phyloP scores from a whole-genome alignment of 2,329 filamentous ascomycete species.

The Furcasterigmium furcatum region DNA sequence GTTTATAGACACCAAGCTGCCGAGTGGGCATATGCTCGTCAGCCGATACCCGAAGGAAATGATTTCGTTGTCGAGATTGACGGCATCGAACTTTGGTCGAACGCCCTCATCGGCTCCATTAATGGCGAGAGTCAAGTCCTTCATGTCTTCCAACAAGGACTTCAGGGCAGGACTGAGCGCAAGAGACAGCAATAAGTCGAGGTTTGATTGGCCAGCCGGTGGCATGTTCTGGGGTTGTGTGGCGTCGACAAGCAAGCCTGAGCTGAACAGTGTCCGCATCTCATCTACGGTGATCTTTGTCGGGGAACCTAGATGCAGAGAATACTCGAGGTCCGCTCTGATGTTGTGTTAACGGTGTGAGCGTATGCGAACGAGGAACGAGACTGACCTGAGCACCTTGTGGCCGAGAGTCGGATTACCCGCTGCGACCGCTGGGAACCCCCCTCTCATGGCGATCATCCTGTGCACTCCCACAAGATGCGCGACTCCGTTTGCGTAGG shows the following conservation, averaged over 20 bases:
- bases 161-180: no score
- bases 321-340: not conserved
- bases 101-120: not conserved
- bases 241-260: no score
- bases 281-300: no score
- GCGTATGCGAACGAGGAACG: no score
- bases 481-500: slow-evolving; percentile 16
- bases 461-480: slow-evolving; percentile 24
- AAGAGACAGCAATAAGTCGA: no score
- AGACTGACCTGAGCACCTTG: not conserved
- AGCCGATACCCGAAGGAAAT: not conserved
- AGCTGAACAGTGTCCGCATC: no score
- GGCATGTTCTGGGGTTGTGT: no score
- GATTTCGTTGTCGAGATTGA: not conserved
- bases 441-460: slow-evolving; percentile 25
- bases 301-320: not conserved
- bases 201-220: no score
- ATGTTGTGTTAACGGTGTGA: no score
- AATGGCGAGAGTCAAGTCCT: not conserved
- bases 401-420: not conserved
- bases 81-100: not conserved
- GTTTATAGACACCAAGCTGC: not conserved
- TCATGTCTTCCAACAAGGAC: no score
- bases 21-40: not conserved
- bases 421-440: slow-evolving; percentile 13